Evolutionary conservation across 2,329 filamentous ascomycete genomes (phyloP), one percentile per base, ranked within the genome.

Genomic region (Dactylonectria macrodidyma): DNA sequence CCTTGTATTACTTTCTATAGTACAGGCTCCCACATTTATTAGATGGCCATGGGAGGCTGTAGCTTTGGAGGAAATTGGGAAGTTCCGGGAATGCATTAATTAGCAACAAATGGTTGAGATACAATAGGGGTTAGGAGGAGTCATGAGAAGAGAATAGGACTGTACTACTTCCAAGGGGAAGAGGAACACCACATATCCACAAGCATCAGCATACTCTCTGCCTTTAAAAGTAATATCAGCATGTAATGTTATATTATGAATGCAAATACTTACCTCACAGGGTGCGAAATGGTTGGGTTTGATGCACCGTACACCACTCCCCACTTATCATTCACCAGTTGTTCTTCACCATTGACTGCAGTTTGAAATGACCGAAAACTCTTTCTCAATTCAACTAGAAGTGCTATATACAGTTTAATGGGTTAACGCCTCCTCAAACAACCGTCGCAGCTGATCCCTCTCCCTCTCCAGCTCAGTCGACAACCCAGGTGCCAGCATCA

Each of bases 401-500:
- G 19, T 58, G 48, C 26, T 57, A 38, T 44, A 12, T 19, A 22
- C 54, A 19, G 44, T 12, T 19, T 72, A 82, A 67, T 83, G 78
- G 58, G 73, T 73, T 83, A 90, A 80, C 6, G 88, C 84, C 60
- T 84, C 80, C 77, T 95, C 92, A 81, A 95, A 93, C 71, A 96
- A 78, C 11, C 78, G 80, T 69, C 90, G 86, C 75, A 96, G 80
- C 81, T 95, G 91, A 63, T 93, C 92, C 79, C 88, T 90, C 81
- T 95, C 93, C 55, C 86, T 84, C 75, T 91, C 86, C 54, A 93
- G 80, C 77, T 95, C 92, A 72, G 87, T 88, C 46, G 89, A 90
- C 75, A 99, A 81, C 30, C 89, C 95, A 1, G 96, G 97, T 34
- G 96, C 96, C 69, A 99, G 83, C 92, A 95, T 96, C 77, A 99